Conservation (phyloP, 2,329 filamentous ascomycete genomes). For the Beauveria sp. region DNA sequence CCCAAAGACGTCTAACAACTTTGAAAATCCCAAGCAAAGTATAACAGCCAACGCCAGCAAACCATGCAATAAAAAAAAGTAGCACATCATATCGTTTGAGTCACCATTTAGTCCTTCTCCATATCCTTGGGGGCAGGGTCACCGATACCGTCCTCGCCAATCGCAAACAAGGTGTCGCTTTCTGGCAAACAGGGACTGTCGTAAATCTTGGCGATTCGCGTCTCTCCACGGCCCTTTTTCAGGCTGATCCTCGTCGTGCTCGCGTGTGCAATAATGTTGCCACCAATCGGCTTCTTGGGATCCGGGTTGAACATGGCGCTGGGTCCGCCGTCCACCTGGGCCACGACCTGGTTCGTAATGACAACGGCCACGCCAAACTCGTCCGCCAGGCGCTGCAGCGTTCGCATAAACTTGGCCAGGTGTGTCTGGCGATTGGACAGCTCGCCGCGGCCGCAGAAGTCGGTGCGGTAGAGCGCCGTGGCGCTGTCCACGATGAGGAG, state of each 20-base stretch:
- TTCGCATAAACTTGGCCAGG: slow-evolving; percentile 82
- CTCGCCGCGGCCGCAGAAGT: slow-evolving; percentile 94
- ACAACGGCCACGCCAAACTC: slow-evolving; percentile 96
- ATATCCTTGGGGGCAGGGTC: slow-evolving; percentile 93
- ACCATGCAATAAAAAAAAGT: slow-evolving; percentile 18
- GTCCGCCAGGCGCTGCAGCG: slow-evolving; percentile 67
- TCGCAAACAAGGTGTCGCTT: slow-evolving; percentile 93
- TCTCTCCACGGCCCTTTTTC: slow-evolving; percentile 93
- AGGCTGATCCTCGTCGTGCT: slow-evolving; percentile 90
- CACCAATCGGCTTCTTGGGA: slow-evolving; percentile 97
- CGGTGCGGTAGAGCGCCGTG: slow-evolving; percentile 89
- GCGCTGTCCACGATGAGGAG: slow-evolving; percentile 93
- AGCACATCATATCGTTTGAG: slow-evolving; percentile 16
- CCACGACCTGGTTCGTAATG: slow-evolving; percentile 98
- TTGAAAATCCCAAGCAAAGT: background rate
- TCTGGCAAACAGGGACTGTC: slow-evolving; percentile 96
- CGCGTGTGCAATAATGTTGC: slow-evolving; percentile 97
- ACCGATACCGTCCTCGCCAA: slow-evolving; percentile 93
- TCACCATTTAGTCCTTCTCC: slow-evolving; percentile 61
- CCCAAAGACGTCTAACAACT: background rate
- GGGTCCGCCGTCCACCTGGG: slow-evolving; percentile 93
- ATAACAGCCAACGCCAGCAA: slow-evolving; percentile 23
- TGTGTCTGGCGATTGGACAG: slow-evolving; percentile 89
- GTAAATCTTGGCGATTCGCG: slow-evolving; percentile 97
- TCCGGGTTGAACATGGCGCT: slow-evolving; percentile 99